Conservation (phyloP, 306 rosid species). For the Glycine latifolia region DNA sequence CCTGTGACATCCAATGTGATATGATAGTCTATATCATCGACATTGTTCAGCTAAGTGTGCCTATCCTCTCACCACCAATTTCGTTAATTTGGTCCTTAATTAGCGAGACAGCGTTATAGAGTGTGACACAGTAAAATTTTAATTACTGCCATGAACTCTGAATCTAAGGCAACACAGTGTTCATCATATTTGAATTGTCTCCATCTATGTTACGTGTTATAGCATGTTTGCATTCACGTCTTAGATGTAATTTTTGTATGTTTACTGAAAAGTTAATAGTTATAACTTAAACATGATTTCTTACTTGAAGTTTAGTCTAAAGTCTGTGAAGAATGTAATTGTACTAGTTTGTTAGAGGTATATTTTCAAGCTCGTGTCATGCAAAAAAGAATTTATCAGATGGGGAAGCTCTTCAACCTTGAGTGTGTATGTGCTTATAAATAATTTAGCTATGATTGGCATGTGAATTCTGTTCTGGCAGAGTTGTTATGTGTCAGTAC, state of each 20-base stretch:
- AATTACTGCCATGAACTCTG: not conserved
- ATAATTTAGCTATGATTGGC: constrained; percentile 44
- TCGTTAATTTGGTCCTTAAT: not conserved
- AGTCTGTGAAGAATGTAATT: not conserved
- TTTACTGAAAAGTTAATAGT: too few relatives aligned
- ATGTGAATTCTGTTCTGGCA: constrained; percentile 40
- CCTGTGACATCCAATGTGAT: not conserved
- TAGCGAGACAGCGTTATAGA: not conserved
- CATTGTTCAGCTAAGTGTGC: not conserved
- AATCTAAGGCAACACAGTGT: too few relatives aligned
- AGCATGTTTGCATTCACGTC: too few relatives aligned
- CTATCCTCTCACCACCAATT: not conserved
- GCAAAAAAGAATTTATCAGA: constrained; percentile 20
- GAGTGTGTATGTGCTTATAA: not conserved
- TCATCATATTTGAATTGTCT: too few relatives aligned
- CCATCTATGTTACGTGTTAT: too few relatives aligned
- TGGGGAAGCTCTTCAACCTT: not conserved
- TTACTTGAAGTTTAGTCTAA: not conserved
- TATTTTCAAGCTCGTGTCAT: not conserved
- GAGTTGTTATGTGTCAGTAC: constrained; percentile 39
- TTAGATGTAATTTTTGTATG: too few relatives aligned
- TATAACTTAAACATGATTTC: too few relatives aligned
- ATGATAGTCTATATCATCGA: constrained; percentile 22
- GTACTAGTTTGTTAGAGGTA: not conserved
- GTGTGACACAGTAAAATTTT: not conserved